Conservation (phyloP, 176 grass and related monocot species). For the Aegilops longissima region DNA sequence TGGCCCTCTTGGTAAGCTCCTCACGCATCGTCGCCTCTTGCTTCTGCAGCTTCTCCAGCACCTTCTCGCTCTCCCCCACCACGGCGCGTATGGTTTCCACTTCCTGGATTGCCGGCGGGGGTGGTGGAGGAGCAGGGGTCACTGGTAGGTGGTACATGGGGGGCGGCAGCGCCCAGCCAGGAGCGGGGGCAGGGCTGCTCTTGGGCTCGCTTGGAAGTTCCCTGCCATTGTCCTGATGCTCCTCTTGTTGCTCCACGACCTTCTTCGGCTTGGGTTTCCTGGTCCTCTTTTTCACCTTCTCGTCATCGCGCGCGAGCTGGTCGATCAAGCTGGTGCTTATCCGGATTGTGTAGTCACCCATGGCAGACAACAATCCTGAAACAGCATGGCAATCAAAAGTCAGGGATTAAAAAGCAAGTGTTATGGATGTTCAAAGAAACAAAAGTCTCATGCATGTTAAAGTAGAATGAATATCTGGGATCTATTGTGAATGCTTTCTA, state of each 20-base stretch:
- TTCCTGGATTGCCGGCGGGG: conserved; percentile 42
- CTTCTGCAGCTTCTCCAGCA: conserved; percentile 65
- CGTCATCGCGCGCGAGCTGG: conserved; percentile 53
- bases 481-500: background rate
- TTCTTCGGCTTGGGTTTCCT: conserved; percentile 78
- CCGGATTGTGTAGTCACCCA: conserved; percentile 19
- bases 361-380: background rate
- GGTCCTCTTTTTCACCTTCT: conserved; percentile 57
- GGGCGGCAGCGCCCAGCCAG: conserved; percentile 39
- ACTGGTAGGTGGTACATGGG: conserved; percentile 46
- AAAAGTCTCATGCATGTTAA: background rate
- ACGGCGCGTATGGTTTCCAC: conserved; percentile 64
- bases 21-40: conserved; percentile 12
- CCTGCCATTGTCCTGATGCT: conserved; percentile 33
- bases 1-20: too few relatives aligned
- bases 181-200: background rate
- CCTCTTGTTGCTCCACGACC: conserved; percentile 22
- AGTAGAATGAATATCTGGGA: background rate
- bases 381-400: background rate
- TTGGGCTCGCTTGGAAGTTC: conserved; percentile 30
- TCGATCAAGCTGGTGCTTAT: conserved; percentile 67
- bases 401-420: background rate
- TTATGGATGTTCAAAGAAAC: background rate
- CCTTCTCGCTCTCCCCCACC: conserved; percentile 54
- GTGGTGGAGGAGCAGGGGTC: conserved; percentile 41